These are phyloP conservation scores for Diplodia sapinea DNA, from an alignment of 2,329 filamentous ascomycete genomes.

Conservation along the genomic window DNA sequence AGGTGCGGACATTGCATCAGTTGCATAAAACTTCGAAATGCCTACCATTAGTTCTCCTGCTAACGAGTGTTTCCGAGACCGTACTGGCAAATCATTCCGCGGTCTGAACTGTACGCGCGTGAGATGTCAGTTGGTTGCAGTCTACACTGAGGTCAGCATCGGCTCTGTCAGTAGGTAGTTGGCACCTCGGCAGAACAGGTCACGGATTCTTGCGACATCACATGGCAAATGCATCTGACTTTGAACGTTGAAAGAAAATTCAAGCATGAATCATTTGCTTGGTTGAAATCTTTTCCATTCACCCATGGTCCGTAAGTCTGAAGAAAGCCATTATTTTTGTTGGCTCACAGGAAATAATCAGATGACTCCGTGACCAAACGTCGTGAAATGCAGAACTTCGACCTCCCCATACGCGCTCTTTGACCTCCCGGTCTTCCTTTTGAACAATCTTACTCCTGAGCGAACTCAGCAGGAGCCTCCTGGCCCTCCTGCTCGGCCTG, in stretches of 20 bases:
- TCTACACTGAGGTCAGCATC: background rate
- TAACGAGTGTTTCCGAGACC: background rate
- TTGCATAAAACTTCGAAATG: background rate
- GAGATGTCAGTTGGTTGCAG: too few species aligned
- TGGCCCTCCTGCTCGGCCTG: constrained; percentile 60
- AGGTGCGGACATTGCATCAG: background rate
- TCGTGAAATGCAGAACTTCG: constrained; percentile 32
- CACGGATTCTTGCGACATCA: background rate
- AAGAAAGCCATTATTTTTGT: constrained; percentile 31
- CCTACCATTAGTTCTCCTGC: background rate
- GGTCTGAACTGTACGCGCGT: background rate
- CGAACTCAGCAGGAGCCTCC: constrained; percentile 34
- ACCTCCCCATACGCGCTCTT: constrained; percentile 23
- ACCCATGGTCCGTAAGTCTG: constrained; percentile 30
- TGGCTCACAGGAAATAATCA: constrained; percentile 30
- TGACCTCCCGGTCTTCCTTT: constrained; percentile 27
- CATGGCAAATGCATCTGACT: background rate
- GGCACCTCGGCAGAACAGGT: background rate
- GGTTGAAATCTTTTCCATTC: constrained; percentile 31
- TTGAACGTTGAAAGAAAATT: constrained; percentile 12
- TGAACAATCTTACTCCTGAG: constrained; percentile 30
- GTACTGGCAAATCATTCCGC: background rate
- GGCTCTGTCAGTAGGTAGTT: background rate
- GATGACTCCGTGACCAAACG: constrained; percentile 32
- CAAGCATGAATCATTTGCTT: constrained; percentile 22